These are phyloP conservation scores for Rhizopogon salebrosus DNA, from an alignment of 768 basidiomycete species.

Conservation along the genomic window DNA sequence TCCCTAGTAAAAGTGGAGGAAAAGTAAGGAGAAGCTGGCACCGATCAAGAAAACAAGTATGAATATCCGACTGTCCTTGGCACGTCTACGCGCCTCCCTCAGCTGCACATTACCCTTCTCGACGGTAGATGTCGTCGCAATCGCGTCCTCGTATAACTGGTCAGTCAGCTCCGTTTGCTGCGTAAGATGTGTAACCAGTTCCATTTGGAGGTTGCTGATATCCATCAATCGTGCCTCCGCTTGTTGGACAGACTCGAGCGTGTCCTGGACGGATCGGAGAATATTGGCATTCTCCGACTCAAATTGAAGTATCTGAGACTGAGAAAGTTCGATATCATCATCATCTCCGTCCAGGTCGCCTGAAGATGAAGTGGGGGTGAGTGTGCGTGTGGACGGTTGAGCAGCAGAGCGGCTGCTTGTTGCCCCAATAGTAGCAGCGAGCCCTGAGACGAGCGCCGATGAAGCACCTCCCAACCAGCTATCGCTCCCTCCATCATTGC, in stretches of 20 bases:
- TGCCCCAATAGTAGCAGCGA: conserved; percentile 58
- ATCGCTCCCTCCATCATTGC: conserved; percentile 23
- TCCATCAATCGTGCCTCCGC: conserved; percentile 91
- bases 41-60: conserved; percentile 89
- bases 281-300: conserved; percentile 89
- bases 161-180: conserved; percentile 91
- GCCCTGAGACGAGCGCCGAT: conserved; percentile 47
- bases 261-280: conserved; percentile 77
- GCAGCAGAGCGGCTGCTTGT: conserved; percentile 28
- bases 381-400: conserved; percentile 13
- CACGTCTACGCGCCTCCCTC: conserved; percentile 81
- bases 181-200: conserved; percentile 82
- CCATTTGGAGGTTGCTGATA: conserved; percentile 89
- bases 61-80: conserved; percentile 83
- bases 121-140: conserved; percentile 78
- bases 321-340: conserved; percentile 77
- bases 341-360: conserved; percentile 59
- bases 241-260: conserved; percentile 82
- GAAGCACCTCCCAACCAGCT: conserved; percentile 62
- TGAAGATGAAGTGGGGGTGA: conserved; percentile 28
- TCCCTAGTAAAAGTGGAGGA: conserved; percentile 85
- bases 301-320: conserved; percentile 88
- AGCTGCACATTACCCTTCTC: conserved; percentile 90
- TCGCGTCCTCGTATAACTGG: conserved; percentile 90
- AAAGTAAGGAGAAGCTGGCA: conserved; percentile 85